These are phyloP conservation scores for Penicillium sp. DNA, from an alignment of 2,329 filamentous ascomycete genomes.

Conservation along the genomic window DNA sequence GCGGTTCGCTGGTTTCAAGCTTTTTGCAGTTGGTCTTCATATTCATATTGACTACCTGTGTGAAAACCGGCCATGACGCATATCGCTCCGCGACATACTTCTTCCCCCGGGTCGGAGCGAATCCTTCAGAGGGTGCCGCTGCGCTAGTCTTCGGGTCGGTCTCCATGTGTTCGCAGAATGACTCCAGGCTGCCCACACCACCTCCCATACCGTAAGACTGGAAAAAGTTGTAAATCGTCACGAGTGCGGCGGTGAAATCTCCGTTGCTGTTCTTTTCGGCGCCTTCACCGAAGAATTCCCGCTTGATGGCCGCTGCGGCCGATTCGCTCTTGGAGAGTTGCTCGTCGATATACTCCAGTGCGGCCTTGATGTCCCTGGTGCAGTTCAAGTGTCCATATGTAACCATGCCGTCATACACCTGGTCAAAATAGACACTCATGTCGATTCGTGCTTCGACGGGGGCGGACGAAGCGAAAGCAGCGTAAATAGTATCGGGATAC, in stretches of 20 bases:
- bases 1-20: slow-evolving; percentile 16
- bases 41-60: slow-evolving; percentile 37
- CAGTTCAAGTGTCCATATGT: slow-evolving; percentile 52
- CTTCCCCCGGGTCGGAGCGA: slow-evolving; percentile 40
- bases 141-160: slow-evolving; percentile 38
- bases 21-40: slow-evolving; percentile 42
- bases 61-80: slow-evolving; percentile 40
- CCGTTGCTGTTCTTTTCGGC: slow-evolving; percentile 47
- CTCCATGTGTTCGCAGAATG: slow-evolving; percentile 49
- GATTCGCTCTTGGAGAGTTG: slow-evolving; percentile 37
- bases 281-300: slow-evolving; percentile 47
- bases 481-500: slow-evolving; percentile 43
- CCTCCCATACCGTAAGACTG: slow-evolving; percentile 45
- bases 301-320: slow-evolving; percentile 42
- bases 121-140: slow-evolving; percentile 40
- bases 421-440: slow-evolving; percentile 52
- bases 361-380: slow-evolving; percentile 48
- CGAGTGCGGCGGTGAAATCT: slow-evolving; percentile 47
- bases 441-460: slow-evolving; percentile 48
- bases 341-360: slow-evolving; percentile 49
- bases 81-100: slow-evolving; percentile 43
- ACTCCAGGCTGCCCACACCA: slow-evolving; percentile 30
- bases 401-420: slow-evolving; percentile 48
- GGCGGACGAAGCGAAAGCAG: slow-evolving; percentile 41
- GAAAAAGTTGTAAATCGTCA: slow-evolving; percentile 41